Evolutionary conservation across 495 filamentous ascomycete genomes (phyloP), one percentile per base, ranked within the genome.

Genomic region (Halenospora varia): DNA sequence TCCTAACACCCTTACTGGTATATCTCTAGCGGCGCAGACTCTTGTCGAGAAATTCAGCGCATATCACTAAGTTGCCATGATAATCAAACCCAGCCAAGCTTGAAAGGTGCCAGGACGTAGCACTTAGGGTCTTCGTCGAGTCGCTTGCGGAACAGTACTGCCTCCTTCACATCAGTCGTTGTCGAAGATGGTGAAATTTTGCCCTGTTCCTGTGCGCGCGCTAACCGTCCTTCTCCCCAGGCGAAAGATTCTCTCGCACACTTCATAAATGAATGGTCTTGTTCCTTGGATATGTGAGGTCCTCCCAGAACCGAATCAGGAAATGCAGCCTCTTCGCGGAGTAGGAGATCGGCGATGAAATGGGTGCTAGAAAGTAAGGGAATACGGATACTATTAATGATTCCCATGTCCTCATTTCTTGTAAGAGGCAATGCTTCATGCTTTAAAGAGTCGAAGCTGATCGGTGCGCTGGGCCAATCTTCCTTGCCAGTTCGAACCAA

Each of bases 391-490:
- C 51, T 25, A 59, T 63, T 50, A 26, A 54, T 54, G 15, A n/a
- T 45, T 55, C 55, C 49, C 25, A 63, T 51, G 25, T 63, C 51
- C 29, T 62, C 55, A 50, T 20, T 59, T 52, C 56, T 51, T 40
- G 50, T 51, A 19, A 63, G 56, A 63, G 56, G 55, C 24, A 63
- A 53, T 1, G 51, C 50, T 51, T 63, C 26, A 55, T 59, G 20
- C 51, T 59, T 59, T 29, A 62, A 59, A 51, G 62, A 59, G 18
- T 67, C 57, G 53, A 69, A 67, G 52, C 59, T 66, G 46, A 69
- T 67, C 11, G 62, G 62, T 59, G 59, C 52, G 59, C 64, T 65
- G 35, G 65, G 64, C 35, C 56, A 47, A 55, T 60, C 53, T 60
- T 65, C 62, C 20, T 61, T 52, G 24, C 59, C 66, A 3, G 62